These are phyloP conservation scores for Phellinidium pouzarii DNA, from an alignment of 1,284 basidiomycete genomes.

Conservation along the genomic window DNA sequence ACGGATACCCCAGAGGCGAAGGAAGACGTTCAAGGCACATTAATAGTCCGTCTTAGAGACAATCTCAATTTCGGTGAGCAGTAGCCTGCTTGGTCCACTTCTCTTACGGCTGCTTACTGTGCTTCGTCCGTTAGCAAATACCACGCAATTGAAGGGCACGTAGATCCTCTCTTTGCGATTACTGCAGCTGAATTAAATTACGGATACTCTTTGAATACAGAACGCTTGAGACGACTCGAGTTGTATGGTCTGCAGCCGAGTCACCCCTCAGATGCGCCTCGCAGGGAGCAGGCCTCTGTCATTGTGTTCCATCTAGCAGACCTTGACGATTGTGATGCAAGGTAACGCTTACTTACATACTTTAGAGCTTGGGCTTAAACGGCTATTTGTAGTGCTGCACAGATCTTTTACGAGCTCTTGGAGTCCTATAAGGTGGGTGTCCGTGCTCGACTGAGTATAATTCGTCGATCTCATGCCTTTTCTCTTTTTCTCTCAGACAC, in stretches of 20 bases:
- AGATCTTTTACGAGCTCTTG: slow-evolving; percentile 78
- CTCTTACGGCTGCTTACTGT: slow-evolving; percentile 7
- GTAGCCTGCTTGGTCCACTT: background rate
- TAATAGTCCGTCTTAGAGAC: slow-evolving; percentile 79
- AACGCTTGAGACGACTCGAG: slow-evolving; percentile 76
- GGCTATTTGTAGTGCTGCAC: slow-evolving; percentile 57
- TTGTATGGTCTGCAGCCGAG: slow-evolving; percentile 69
- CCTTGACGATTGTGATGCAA: slow-evolving; percentile 79
- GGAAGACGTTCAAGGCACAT: slow-evolving; percentile 69
- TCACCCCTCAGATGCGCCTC: slow-evolving; percentile 84
- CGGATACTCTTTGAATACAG: slow-evolving; percentile 26
- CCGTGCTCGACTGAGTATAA: slow-evolving; percentile 4
- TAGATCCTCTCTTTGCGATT: background rate
- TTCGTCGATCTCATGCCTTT: background rate
- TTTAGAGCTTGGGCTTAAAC: slow-evolving; percentile 13
- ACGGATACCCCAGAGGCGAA: slow-evolving; percentile 72
- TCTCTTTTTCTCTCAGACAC: slow-evolving; percentile 35
- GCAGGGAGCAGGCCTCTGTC: slow-evolving; percentile 65
- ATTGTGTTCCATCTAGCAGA: slow-evolving; percentile 88
- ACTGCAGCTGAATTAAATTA: slow-evolving; percentile 3
- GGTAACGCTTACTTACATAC: slow-evolving; percentile 36
- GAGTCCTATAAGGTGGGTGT: slow-evolving; percentile 61
- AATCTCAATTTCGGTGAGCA: slow-evolving; percentile 71
- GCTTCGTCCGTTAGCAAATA: slow-evolving; percentile 56
- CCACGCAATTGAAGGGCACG: slow-evolving; percentile 76